Conservation (phyloP, 257 asterid species). For the Scutellaria minor region DNA sequence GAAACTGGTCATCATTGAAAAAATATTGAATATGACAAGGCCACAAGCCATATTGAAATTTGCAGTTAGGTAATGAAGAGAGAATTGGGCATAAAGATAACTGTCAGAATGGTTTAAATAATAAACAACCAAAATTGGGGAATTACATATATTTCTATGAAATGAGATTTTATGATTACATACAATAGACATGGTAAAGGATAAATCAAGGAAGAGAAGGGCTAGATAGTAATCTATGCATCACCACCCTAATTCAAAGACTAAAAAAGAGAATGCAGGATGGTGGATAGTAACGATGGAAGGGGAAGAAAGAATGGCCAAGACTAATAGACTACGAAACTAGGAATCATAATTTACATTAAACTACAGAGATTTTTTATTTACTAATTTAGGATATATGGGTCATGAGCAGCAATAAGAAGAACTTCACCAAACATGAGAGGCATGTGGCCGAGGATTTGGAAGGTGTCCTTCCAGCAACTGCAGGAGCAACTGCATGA, state of each 20-base stretch:
- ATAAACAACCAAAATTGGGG: conserved; percentile 39
- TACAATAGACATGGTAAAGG: conserved; percentile 28
- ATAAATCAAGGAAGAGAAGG: conserved; percentile 16
- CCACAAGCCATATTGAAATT: not conserved
- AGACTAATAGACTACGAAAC: conserved; percentile 32
- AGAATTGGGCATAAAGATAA: conserved; percentile 14
- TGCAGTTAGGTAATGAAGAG: conserved; percentile 9
- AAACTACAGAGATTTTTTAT: conserved; percentile 26
- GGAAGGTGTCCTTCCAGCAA: conserved; percentile 65
- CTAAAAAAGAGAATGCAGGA: conserved; percentile 27
- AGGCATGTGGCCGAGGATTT: conserved; percentile 51
- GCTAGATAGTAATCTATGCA: conserved; percentile 32
- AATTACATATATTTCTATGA: conserved; percentile 30
- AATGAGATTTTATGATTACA: conserved; percentile 24
- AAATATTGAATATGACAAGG: conserved; percentile 2
- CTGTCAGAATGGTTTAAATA: conserved; percentile 23
- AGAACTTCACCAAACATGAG: conserved; percentile 39
- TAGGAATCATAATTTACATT: conserved; percentile 50
- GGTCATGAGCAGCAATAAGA: conserved; percentile 46
- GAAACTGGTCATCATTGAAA: conserved; percentile 9
- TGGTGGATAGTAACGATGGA: conserved; percentile 24
- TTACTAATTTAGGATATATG: conserved; percentile 39
- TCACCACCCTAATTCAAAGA: conserved; percentile 40
- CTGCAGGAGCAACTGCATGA: conserved; percentile 71
- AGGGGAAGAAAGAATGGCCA: conserved; percentile 16